These are phyloP conservation scores for Cornus suecica DNA, from an alignment of 148 eudicot species.

Conservation along the genomic window DNA sequence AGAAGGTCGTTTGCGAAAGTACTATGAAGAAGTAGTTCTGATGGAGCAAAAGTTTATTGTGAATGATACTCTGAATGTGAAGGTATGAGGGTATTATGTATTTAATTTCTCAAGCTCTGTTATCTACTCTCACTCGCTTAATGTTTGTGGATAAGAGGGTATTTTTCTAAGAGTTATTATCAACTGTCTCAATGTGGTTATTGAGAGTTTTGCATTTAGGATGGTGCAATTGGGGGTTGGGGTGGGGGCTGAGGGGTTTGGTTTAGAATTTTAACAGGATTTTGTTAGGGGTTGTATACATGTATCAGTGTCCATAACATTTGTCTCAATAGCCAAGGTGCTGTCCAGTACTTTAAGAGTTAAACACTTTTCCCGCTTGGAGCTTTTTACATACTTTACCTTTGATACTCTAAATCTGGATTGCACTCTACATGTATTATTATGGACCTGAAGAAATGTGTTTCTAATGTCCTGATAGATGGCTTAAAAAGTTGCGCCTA, in stretches of 20 bases:
- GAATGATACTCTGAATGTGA: slow-evolving; percentile 65
- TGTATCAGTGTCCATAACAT: too few relatives aligned
- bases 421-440: too few relatives aligned
- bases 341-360: neutral
- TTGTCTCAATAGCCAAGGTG: neutral
- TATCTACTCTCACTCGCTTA: neutral
- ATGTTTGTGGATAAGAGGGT: neutral
- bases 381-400: neutral
- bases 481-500: neutral
- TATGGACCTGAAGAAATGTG: neutral
- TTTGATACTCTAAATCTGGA: neutral
- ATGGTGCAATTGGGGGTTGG: too few relatives aligned
- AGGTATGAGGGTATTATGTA: slow-evolving; percentile 38
- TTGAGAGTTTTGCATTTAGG: too few relatives aligned
- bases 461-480: neutral
- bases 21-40: slow-evolving; percentile 86
- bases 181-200: neutral
- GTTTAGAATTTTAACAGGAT: too few relatives aligned
- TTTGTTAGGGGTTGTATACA: neutral
- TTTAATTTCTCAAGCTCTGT: too few relatives aligned
- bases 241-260: too few relatives aligned
- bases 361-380: neutral
- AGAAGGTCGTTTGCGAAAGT: slow-evolving; percentile 92
- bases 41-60: slow-evolving; percentile 93
- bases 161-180: neutral